These are phyloP conservation scores for Grigorovia yakushimaensis DNA, from an alignment of 805 yeast genomes.

Conservation along the genomic window DNA sequence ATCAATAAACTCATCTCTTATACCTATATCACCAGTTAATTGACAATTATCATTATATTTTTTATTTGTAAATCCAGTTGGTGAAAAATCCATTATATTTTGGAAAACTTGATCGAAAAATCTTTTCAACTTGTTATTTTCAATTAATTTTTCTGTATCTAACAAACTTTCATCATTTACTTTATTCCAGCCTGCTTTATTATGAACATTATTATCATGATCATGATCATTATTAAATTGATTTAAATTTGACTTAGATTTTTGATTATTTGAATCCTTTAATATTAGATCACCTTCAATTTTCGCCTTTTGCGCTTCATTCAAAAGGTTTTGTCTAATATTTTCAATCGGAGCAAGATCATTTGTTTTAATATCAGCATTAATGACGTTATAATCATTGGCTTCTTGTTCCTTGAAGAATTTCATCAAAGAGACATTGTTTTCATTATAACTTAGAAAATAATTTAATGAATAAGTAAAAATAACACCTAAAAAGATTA, in stretches of 20 bases:
- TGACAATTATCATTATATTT: constrained; percentile 11
- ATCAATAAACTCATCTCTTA: constrained; percentile 14
- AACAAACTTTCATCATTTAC: neutral
- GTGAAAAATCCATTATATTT: constrained; percentile 15
- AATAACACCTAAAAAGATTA: neutral
- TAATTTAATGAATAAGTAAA: too few relatives aligned
- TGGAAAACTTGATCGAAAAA: constrained; percentile 23
- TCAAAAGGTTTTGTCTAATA: too few relatives aligned
- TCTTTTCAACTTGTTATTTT: constrained; percentile 5
- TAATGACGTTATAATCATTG: neutral
- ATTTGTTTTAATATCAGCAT: neutral
- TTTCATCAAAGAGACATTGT: neutral
- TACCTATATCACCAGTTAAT: constrained; percentile 17
- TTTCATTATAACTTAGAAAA: neutral
- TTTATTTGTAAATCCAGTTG: constrained; percentile 17
- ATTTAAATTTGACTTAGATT: neutral
- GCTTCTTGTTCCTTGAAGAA: neutral
- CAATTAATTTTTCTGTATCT: neutral
- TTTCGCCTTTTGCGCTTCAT: neutral
- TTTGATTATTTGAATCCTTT: too few relatives aligned
- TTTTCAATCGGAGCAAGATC: too few relatives aligned
- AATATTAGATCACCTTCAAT: neutral
- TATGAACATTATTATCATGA: neutral
- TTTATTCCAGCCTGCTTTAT: neutral
- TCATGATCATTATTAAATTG: neutral